Conservation (phyloP, 2,329 filamentous ascomycete genomes). For the Chaetoscypha palmicola region DNA sequence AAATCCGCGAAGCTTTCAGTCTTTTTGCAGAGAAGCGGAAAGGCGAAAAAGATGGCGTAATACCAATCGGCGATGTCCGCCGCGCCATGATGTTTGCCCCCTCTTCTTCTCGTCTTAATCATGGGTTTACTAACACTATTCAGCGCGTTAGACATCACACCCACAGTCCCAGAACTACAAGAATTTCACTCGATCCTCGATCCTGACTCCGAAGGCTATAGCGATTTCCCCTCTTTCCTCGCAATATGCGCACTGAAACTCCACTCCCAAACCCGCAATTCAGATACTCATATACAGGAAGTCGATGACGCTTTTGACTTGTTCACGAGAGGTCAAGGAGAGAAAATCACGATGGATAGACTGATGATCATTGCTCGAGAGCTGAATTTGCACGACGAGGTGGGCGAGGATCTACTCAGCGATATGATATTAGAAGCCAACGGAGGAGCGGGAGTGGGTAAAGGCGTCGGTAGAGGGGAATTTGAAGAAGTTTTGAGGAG, state of each 20-base stretch:
- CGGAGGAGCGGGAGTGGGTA: constrained; percentile 63
- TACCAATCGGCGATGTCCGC: constrained; percentile 44
- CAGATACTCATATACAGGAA: constrained; percentile 52
- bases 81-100: constrained; percentile 60
- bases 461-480: constrained; percentile 68
- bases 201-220: constrained; percentile 70
- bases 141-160: constrained; percentile 76
- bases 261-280: constrained; percentile 49
- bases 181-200: constrained; percentile 79
- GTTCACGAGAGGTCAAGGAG: constrained; percentile 54
- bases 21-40: constrained; percentile 69
- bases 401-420: constrained; percentile 73
- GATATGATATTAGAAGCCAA: constrained; percentile 97
- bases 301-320: constrained; percentile 75
- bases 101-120: too few species aligned
- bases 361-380: constrained; percentile 71
- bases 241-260: constrained; percentile 84
- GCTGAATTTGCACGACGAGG: constrained; percentile 77
- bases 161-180: constrained; percentile 57
- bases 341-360: constrained; percentile 72
- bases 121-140: not conserved
- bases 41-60: constrained; percentile 59
- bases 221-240: constrained; percentile 75
- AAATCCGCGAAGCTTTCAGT: constrained; percentile 84
- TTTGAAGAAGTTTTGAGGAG: constrained; percentile 29